Evolutionary conservation across 352 stramenopile species (phyloP), one percentile per base, ranked within the genome.

Genomic region (Thraustotheca clavata): DNA sequence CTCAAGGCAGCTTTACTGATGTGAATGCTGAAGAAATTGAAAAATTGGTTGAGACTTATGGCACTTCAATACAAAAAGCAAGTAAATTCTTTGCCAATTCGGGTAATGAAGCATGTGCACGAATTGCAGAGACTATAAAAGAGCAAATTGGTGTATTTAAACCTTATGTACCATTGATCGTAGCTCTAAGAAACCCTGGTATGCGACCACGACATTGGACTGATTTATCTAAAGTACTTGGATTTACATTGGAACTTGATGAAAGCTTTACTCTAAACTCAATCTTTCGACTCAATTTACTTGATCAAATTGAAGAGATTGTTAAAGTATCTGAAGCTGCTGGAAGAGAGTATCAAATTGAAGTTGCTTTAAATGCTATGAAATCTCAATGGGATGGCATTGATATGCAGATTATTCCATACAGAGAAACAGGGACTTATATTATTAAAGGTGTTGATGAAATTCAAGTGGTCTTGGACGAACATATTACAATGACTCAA

Each of bases 401-500:
- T 38, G 78, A 95, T 31, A 63, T 98, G 9, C 77, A 96, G 47
- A 91, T 97, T 55, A 72, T 95, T 12, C 65, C 81, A 14, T 98
- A 98, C 59, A 73, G 87, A 14, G 92, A 97, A 49, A 98, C 94
- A 6, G 93, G 89, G 3, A 98, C 94, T 14, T 97, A 84, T 47
- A 96, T 98, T 29, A 86, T 98, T 62, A 97, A 96, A 48, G 91
- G 91, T 12, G 87, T 96, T 11, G 94, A 98, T 54, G 93, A 98
- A 61, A 94, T 98, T 24, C 93, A 97, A 68, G 75, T 80, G 18
- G 84, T 98, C 1, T 73, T 98, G 12, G 94, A 98, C 52, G 94
- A 98, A 61, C 94, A 98, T 60, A 88, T 98, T 24, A 98, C 92
- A 0, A 97, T 96, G 77, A 98, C 94, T 2, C 91, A 98, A 60